Conservation (phyloP, 2,329 filamentous ascomycete genomes). For the Colletotrichum sp. region DNA sequence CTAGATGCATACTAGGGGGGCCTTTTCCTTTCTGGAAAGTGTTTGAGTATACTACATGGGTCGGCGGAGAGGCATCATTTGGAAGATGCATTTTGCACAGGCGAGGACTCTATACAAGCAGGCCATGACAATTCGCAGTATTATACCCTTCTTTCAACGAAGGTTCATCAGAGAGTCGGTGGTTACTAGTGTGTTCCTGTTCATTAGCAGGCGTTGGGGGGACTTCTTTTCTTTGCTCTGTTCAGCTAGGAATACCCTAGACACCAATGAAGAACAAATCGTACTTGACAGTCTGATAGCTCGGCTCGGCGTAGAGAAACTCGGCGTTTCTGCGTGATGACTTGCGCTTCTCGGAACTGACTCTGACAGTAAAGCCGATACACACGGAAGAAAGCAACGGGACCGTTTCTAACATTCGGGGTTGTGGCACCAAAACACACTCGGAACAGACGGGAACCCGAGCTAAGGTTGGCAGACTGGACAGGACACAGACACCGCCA, state of each 20-base stretch:
- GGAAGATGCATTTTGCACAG: neutral
- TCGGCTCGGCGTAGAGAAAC: neutral
- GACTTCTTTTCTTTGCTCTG: neutral
- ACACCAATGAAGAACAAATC: neutral
- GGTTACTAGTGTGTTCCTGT: neutral
- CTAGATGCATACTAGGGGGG: neutral
- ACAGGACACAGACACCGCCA: neutral
- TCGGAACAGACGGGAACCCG: neutral
- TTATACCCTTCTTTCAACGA: neutral
- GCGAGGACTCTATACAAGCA: neutral
- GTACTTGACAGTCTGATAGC: neutral
- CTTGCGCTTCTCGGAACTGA: neutral
- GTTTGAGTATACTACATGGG: neutral
- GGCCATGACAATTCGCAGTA: neutral
- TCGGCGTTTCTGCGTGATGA: neutral
- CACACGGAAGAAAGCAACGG: neutral
- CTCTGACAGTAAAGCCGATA: neutral
- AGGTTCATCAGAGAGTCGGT: neutral
- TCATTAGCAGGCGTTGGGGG: neutral
- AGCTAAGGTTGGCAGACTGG: neutral
- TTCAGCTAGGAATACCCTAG: neutral
- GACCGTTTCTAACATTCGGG: neutral
- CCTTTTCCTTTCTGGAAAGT: neutral
- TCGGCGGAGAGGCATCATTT: neutral
- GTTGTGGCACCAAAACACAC: neutral